Conservation (phyloP, 2,329 filamentous ascomycete genomes). For the Onygenales sp. region DNA sequence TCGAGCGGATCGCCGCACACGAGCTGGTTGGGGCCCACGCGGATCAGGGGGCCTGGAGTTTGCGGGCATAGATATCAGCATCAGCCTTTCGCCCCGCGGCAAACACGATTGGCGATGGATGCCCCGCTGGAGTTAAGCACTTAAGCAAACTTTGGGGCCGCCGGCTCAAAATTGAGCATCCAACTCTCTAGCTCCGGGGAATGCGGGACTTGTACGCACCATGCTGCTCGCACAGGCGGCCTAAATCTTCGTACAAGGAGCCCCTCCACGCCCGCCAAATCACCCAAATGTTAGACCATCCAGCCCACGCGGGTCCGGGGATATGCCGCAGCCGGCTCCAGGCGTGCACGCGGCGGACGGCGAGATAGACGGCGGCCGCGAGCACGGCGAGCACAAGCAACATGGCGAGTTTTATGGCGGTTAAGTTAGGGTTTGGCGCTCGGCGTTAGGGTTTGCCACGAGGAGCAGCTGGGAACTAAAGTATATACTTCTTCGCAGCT, state of each 20-base stretch:
- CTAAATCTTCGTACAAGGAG: constrained; percentile 3
- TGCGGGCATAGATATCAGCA: background rate
- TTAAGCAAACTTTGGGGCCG: background rate
- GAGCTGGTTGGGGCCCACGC: constrained; percentile 6
- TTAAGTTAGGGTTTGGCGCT: background rate
- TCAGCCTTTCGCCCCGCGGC: background rate
- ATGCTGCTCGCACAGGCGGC: background rate
- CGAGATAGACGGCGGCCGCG: background rate
- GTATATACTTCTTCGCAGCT: too few species aligned
- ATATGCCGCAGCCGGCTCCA: constrained; percentile 3
- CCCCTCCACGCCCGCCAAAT: constrained; percentile 1
- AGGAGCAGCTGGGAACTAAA: too few species aligned
- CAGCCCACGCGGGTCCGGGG: background rate
- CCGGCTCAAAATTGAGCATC: background rate
- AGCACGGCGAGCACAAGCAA: background rate
- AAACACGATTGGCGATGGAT: too few species aligned
- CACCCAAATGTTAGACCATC: constrained; percentile 3
- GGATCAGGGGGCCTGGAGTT: constrained; percentile 1
- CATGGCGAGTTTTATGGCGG: background rate
- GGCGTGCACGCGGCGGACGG: background rate
- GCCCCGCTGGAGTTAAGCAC: background rate
- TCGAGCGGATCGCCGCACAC: constrained; percentile 2
- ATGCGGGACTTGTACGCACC: background rate
- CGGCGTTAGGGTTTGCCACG: too few species aligned
- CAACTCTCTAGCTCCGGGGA: background rate